Conservation (phyloP, 495 filamentous ascomycete species). For the Penicillium ochrochloron region DNA sequence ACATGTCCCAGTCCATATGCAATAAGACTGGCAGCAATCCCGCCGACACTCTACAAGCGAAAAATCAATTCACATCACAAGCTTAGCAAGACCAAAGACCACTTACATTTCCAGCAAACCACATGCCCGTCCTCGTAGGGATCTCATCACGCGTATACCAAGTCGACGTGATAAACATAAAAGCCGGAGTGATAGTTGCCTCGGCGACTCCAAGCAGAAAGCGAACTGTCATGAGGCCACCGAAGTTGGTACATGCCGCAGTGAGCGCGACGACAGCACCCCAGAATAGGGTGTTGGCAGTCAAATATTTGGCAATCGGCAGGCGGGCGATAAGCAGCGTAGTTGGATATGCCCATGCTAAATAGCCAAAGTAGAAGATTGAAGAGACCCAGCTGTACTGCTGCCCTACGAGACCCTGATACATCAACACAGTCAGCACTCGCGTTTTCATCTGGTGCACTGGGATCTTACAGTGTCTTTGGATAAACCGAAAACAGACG, state of each 20-base stretch:
- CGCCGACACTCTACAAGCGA: constrained; percentile 48
- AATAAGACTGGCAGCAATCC: constrained; percentile 59
- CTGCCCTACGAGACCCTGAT: constrained; percentile 49
- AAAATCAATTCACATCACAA: neutral
- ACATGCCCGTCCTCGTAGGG: constrained; percentile 61
- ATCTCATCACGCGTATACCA: constrained; percentile 62
- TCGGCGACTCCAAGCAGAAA: constrained; percentile 58
- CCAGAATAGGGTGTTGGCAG: constrained; percentile 59
- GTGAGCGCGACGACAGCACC: constrained; percentile 58
- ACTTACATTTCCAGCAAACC: constrained; percentile 59
- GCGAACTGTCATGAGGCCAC: constrained; percentile 42
- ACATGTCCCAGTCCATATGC: constrained; percentile 62
- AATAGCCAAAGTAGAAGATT: constrained; percentile 66
- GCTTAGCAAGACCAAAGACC: neutral
- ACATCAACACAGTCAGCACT: constrained; percentile 28
- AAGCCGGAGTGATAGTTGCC: constrained; percentile 52
- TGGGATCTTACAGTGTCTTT: constrained; percentile 40
- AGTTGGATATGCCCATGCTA: constrained; percentile 43
- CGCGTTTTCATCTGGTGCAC: neutral
- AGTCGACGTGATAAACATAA: constrained; percentile 47
- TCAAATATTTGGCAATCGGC: constrained; percentile 58
- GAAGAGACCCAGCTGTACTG: constrained; percentile 64
- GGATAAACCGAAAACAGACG: constrained; percentile 52
- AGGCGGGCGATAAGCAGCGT: constrained; percentile 58
- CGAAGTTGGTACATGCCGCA: constrained; percentile 43